Percentiles rank a stretch among this genome's conserved stretches.
phyloP scores from a whole-genome alignment of 805 yeast species.

The Saccharomycopsis oosterbeekiorum region DNA sequence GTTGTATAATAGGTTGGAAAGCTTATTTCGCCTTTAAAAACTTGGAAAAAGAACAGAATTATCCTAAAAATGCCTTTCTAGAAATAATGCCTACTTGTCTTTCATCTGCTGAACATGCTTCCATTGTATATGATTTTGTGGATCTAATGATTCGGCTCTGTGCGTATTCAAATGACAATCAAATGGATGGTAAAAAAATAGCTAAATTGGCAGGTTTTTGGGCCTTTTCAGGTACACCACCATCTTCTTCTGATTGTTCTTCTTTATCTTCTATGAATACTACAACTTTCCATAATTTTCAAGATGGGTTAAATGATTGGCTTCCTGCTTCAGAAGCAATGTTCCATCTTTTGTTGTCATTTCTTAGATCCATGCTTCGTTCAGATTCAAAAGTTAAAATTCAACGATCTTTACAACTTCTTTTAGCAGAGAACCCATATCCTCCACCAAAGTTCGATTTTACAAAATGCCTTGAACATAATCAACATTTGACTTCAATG shows the following conservation, averaged over 20 bases:
- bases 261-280: not conserved
- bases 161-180: slow-evolving; percentile 68
- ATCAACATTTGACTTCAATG: slow-evolving; percentile 12
- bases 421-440: slow-evolving; percentile 56
- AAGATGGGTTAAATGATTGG: slow-evolving; percentile 70
- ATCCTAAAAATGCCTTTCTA: slow-evolving; percentile 63
- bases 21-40: slow-evolving; percentile 62
- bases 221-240: slow-evolving; percentile 51
- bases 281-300: slow-evolving; percentile 30
- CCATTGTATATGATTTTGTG: slow-evolving; percentile 76
- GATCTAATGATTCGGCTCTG: slow-evolving; percentile 54
- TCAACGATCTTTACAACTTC: slow-evolving; percentile 57
- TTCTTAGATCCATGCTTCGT: slow-evolving; percentile 56
- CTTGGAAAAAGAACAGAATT: slow-evolving; percentile 54
- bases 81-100: slow-evolving; percentile 79
- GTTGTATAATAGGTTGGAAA: slow-evolving; percentile 79
- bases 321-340: slow-evolving; percentile 75
- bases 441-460: slow-evolving; percentile 43
- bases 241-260: slow-evolving; percentile 19
- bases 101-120: slow-evolving; percentile 78
- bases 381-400: slow-evolving; percentile 42
- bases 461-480: slow-evolving; percentile 25
- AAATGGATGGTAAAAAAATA: slow-evolving; percentile 70
- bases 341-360: slow-evolving; percentile 49
- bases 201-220: slow-evolving; percentile 77